Evolutionary conservation across 2,329 filamentous ascomycete genomes (phyloP).

Genomic region (Colletotrichum kahawae): DNA sequence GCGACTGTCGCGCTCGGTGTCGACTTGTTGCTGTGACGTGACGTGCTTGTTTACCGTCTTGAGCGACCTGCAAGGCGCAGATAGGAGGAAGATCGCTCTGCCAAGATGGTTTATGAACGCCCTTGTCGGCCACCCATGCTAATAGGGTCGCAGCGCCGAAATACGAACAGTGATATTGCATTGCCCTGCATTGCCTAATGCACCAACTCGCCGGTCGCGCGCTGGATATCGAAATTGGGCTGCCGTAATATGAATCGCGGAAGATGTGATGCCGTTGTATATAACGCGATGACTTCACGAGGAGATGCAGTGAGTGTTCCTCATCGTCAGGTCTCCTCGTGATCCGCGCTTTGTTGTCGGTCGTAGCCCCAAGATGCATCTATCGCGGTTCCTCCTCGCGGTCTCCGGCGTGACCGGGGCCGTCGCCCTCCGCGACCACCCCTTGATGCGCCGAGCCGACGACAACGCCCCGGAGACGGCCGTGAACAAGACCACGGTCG

Average conservation of each 20-base stretch:
- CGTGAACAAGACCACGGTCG: not conserved
- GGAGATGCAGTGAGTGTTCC: not conserved
- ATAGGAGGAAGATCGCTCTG: not conserved
- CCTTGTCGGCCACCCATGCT: not conserved
- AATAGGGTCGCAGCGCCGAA: not conserved
- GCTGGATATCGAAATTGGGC: not conserved
- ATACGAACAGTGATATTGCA: conserved; percentile 3
- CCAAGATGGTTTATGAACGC: not conserved
- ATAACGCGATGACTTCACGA: not conserved
- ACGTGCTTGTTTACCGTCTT: not conserved
- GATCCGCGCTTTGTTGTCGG: not conserved
- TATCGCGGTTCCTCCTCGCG: not conserved
- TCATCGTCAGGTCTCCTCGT: not conserved
- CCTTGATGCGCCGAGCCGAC: not conserved
- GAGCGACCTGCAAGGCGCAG: not conserved
- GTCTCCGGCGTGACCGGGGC: not conserved
- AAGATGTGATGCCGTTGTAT: not conserved
- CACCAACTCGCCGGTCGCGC: not conserved
- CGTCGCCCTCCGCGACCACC: not conserved
- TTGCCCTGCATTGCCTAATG: not conserved
- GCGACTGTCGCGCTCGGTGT: not conserved
- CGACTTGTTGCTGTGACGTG: not conserved
- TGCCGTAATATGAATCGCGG: not conserved
- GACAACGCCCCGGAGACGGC: conserved; percentile 6
- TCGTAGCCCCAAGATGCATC: not conserved